Evolutionary conservation across 331 rosid species (phyloP), one percentile per base, ranked within the genome.

Genomic region (Dryas integrifolia): DNA sequence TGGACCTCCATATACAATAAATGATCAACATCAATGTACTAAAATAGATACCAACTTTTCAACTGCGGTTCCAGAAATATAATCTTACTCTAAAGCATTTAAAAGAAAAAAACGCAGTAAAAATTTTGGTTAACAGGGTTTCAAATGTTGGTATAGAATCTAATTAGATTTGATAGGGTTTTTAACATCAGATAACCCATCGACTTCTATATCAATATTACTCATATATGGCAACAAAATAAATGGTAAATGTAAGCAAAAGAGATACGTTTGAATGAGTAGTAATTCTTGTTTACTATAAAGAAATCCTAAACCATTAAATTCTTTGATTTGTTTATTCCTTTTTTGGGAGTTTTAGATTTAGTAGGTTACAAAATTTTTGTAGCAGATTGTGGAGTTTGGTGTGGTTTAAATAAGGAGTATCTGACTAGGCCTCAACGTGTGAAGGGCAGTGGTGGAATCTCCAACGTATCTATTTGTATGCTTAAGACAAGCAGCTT

Each of bases 401-500:
- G 52, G 30, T 26, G 30, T 26, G 55, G 67, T 45, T 58, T 24
- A 71, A 58, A 13, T 24, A 58, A 71, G 8, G 16, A 58, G 67
- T 3, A 41, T 69, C 46, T 72, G 76, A 72, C 76, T 72, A 72
- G 76, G 9, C 58, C 76, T 61, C 74, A 71, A 71, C 66, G 75
- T 58, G 66, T 30, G 55, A 44, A 43, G 52, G 9, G 47, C 18
- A 1, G 40, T 16, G 47, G 5, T 3, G 40, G 5, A 71, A 57
- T 45, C 57, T 71, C 57, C 50, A 58, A 72, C 76, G 76, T 72
- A 67, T 7, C 35, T 72, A 72, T 72, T 72, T 72, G 15, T 2
- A 72, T 6, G 48, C 47, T 3, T 24, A 70, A 70, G 65, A 14
- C 49, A 5, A 62, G 45, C 30, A 43, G 67, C 67, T 40, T 71